A percentile compares a stretch with the other conserved stretches of the same genome.
Evolutionary conservation across 1,139 yeast genomes (phyloP).

Genomic region (Zygotorulaspora mrakii): DNA sequence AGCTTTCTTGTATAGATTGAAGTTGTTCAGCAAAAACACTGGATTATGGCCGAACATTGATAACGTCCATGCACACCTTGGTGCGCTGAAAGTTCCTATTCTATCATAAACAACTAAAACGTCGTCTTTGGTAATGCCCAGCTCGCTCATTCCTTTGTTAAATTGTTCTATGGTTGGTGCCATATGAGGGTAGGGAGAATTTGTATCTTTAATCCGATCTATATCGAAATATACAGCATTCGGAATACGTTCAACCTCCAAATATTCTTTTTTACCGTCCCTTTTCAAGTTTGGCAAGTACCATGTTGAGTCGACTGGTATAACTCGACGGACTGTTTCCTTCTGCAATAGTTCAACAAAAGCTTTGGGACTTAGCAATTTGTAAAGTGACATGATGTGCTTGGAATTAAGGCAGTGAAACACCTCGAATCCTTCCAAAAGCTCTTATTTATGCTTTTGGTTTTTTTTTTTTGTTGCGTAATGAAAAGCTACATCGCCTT

Average conservation of each 20-base stretch:
- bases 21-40: constrained; percentile 69
- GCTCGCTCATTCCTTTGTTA: constrained; percentile 46
- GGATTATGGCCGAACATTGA: constrained; percentile 68
- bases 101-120: constrained; percentile 79
- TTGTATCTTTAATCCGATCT: constrained; percentile 57
- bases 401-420: too few relatives aligned
- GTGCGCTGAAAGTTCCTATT: constrained; percentile 78
- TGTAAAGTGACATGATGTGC: constrained; percentile 26
- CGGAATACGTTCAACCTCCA: constrained; percentile 52
- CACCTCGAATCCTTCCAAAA: neutral
- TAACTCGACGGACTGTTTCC: constrained; percentile 39
- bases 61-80: constrained; percentile 90
- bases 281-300: constrained; percentile 72
- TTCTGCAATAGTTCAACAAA: constrained; percentile 24
- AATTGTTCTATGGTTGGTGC: constrained; percentile 61
- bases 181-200: constrained; percentile 82
- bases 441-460: neutral
- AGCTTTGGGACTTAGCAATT: constrained; percentile 31
- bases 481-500: too few relatives aligned
- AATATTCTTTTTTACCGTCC: constrained; percentile 55
- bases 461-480: neutral
- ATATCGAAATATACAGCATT: constrained; percentile 75
- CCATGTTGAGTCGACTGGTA: constrained; percentile 90
- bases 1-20: constrained; percentile 45
- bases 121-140: constrained; percentile 47